A percentile compares a stretch with the other conserved stretches of the same genome.
phyloP scores from a whole-genome alignment of 306 rosid genomes.

The Oemleria cerasiformis region DNA sequence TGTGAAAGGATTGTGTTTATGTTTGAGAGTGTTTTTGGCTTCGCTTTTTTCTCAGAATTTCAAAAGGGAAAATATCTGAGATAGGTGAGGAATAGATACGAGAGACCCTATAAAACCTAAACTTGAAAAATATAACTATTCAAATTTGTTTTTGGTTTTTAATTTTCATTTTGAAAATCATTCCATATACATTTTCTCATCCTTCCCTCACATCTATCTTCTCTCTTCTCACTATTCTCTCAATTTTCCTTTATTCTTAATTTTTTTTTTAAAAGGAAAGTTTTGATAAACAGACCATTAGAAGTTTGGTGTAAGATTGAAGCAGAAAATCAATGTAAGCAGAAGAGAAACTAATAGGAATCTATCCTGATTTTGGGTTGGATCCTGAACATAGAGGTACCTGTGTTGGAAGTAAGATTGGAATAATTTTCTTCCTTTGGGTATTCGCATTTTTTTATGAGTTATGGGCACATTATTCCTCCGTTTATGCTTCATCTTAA shows the following conservation, averaged over 20 bases:
- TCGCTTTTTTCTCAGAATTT: not conserved
- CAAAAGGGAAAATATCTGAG: not conserved
- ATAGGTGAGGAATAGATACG: not conserved
- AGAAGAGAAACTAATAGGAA: not conserved
- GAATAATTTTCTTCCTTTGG: not conserved
- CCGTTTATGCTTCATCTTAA: not conserved
- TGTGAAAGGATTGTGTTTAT: conserved; percentile 11
- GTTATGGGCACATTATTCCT: not conserved
- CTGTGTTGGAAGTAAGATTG: not conserved
- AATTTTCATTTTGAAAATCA: not conserved
- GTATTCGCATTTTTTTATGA: not conserved
- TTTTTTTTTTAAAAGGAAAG: no score
- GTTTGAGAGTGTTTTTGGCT: not conserved
- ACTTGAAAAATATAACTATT: not conserved
- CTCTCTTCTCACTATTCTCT: not conserved
- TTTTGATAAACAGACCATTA: not conserved
- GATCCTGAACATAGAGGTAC: not conserved
- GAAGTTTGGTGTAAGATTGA: not conserved
- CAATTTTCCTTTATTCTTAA: not conserved
- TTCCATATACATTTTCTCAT: not conserved
- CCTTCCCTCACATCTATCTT: not conserved
- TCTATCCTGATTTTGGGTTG: not conserved
- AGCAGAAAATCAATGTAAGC: not conserved
- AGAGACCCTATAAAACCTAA: not conserved
- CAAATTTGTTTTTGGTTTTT: not conserved